A percentile compares a stretch with the other conserved stretches of the same genome.
These are phyloP conservation scores for Ophiorrhiza pumila DNA, from an alignment of 257 asterid genomes.

Conservation along the genomic window DNA sequence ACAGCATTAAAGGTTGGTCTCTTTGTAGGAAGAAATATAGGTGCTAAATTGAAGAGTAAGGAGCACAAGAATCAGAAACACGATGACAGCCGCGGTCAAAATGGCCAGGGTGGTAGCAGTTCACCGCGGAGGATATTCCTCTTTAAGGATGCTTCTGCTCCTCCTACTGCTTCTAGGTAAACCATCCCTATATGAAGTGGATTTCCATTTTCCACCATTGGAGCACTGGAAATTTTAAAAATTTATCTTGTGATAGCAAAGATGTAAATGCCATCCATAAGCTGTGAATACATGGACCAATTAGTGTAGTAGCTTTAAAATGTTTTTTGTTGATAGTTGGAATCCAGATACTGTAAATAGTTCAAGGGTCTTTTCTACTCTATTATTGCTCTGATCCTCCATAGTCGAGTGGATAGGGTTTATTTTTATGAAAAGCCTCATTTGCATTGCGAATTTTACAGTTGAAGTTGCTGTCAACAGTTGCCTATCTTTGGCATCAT, in stretches of 20 bases:
- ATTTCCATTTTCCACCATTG: too few species aligned
- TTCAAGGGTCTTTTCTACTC: too few species aligned
- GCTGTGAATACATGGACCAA: neutral
- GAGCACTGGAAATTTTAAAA: neutral
- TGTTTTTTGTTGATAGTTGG: too few species aligned
- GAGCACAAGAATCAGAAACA: slow-evolving; percentile 2
- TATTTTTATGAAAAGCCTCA: too few species aligned
- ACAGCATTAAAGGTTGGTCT: slow-evolving; percentile 39
- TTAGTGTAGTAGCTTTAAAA: neutral
- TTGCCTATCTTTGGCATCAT: too few species aligned
- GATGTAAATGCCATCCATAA: neutral
- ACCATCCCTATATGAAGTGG: neutral
- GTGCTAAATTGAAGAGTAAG: slow-evolving; percentile 12
- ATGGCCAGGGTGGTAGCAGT: slow-evolving; percentile 21
- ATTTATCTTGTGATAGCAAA: neutral
- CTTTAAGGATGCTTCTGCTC: slow-evolving; percentile 21
- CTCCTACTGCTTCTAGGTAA: slow-evolving; percentile 16
- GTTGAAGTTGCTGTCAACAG: too few species aligned
- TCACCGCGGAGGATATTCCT: slow-evolving; percentile 24
- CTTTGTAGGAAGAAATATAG: slow-evolving; percentile 37
- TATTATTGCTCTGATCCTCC: too few species aligned
- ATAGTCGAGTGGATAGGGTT: too few species aligned
- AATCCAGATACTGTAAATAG: too few species aligned
- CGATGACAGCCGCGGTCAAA: slow-evolving; percentile 13
- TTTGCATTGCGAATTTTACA: too few species aligned